Percentiles rank a stretch among this genome's conserved stretches.
These are phyloP conservation scores for Crotalaria pallida DNA, from an alignment of 306 rosid genomes.

Conservation along the genomic window DNA sequence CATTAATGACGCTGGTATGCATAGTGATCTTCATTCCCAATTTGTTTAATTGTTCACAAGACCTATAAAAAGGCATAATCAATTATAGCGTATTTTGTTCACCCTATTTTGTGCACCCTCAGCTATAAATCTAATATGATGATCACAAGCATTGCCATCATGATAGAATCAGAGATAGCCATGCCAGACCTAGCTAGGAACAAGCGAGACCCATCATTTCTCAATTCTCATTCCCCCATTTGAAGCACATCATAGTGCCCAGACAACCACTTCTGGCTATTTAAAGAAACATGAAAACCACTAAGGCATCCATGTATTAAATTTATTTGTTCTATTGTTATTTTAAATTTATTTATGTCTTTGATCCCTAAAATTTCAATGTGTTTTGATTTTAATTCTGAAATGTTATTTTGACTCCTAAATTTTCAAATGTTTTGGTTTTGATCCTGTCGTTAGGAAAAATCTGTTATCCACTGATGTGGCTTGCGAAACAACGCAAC, in stretches of 20 bases:
- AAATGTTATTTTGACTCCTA: too few relatives aligned
- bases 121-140: neutral
- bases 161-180: constrained; percentile 1
- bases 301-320: constrained; percentile 19
- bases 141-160: constrained; percentile 7
- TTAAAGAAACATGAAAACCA: constrained; percentile 9
- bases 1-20: neutral
- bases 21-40: neutral
- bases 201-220: neutral
- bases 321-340: too few relatives aligned
- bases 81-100: constrained; percentile 22
- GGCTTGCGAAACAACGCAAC: too few relatives aligned
- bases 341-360: too few relatives aligned
- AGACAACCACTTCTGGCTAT: constrained; percentile 12
- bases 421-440: too few relatives aligned
- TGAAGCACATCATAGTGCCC: constrained; percentile 11
- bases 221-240: neutral
- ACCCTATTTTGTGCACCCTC: constrained; percentile 8
- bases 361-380: too few relatives aligned
- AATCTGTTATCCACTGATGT: too few relatives aligned
- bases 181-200: neutral
- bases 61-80: neutral
- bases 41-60: neutral
- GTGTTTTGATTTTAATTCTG: too few relatives aligned
- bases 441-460: too few relatives aligned